These are phyloP conservation scores for Hansfordia pulvinata DNA, from an alignment of 2,329 filamentous ascomycete genomes.

Conservation along the genomic window DNA sequence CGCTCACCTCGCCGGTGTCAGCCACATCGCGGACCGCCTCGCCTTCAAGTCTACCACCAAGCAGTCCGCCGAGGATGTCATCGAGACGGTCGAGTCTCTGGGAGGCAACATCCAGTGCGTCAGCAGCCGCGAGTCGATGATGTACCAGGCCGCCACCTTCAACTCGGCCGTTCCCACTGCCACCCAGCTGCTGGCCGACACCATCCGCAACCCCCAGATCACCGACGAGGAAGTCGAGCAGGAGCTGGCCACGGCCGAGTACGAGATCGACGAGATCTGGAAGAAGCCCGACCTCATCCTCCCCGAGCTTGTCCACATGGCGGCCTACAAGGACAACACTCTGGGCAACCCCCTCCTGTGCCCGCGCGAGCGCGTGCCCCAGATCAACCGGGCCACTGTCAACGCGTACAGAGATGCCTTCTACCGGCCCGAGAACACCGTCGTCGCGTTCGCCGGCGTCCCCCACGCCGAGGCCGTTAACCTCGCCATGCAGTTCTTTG, in stretches of 20 bases:
- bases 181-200: conserved; percentile 78
- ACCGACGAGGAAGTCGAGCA: conserved; percentile 76
- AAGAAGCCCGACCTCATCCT: conserved; percentile 91
- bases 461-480: conserved; percentile 67
- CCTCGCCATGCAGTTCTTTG: conserved; percentile 76
- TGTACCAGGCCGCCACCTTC: conserved; percentile 98
- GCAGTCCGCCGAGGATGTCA: conserved; percentile 67
- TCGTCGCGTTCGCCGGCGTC: conserved; percentile 89
- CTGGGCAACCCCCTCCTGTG: conserved; percentile 88
- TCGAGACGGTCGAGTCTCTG: conserved; percentile 74
- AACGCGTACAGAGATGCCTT: conserved; percentile 70
- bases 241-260: conserved; percentile 83
- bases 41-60: conserved; percentile 81
- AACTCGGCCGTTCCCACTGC: conserved; percentile 80
- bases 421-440: conserved; percentile 80
- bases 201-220: conserved; percentile 73
- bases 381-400: conserved; percentile 63
- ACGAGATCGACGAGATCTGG: conserved; percentile 97
- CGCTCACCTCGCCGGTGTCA: conserved; percentile 70
- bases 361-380: conserved; percentile 64
- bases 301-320: conserved; percentile 88
- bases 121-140: conserved; percentile 86
- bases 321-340: conserved; percentile 92
- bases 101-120: conserved; percentile 97
- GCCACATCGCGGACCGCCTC: conserved; percentile 89